Conservation (phyloP, 345 rosid genomes). For the Brassica incana region DNA sequence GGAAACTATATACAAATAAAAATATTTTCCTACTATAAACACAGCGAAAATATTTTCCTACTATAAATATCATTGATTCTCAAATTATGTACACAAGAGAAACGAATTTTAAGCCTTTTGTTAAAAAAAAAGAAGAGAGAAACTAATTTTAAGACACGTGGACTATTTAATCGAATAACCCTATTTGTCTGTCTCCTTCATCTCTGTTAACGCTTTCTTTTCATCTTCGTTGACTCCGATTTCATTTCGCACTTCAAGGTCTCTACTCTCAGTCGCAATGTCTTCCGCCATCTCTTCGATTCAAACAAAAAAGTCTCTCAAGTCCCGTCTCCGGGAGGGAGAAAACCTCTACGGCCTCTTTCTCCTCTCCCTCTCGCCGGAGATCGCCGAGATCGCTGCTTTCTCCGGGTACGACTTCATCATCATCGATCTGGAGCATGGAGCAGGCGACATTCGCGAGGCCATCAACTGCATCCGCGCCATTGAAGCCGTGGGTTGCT, state of each 20-base stretch:
- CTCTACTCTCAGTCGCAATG: neutral
- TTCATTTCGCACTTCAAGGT: neutral
- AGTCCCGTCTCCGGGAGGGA: slow-evolving; percentile 64
- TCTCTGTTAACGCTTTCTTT: neutral
- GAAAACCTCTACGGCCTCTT: slow-evolving; percentile 72
- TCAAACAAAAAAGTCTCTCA: slow-evolving; percentile 38
- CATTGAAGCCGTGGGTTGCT: slow-evolving; percentile 52
- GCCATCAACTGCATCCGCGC: slow-evolving; percentile 67
- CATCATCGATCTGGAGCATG: slow-evolving; percentile 82
- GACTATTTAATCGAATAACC: neutral
- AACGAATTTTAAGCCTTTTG: no score
- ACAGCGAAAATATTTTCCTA: no score
- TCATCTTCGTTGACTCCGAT: neutral
- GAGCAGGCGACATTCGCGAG: slow-evolving; percentile 75
- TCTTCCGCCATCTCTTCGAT: neutral
- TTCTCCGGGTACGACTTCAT: slow-evolving; percentile 74
- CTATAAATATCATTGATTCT: neutral
- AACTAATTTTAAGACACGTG: no score
- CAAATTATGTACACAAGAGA: neutral
- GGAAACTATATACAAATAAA: no score
- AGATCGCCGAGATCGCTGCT: slow-evolving; percentile 76
- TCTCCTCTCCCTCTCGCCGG: slow-evolving; percentile 77
- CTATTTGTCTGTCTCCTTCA: neutral
- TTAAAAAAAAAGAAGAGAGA: no score
- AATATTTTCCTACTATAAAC: neutral